Base-by-base conservation (phyloP, 345 rosid genomes). In the Bruguiera sexangula region DNA sequence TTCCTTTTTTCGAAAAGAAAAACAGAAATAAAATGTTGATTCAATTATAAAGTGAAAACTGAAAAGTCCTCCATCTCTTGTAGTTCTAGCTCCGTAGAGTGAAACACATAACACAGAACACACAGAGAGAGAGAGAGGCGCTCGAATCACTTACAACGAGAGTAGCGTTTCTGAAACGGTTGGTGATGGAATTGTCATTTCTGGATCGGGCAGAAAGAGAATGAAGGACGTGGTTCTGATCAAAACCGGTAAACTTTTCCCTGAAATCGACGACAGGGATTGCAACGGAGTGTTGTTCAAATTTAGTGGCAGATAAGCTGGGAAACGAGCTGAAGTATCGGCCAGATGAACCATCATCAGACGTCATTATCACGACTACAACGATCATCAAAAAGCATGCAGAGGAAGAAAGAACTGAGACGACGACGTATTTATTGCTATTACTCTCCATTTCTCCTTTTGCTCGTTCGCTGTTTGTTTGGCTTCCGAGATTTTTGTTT, bases 221-320 rank as follows among this genome's bases (percentile, higher is more conserved):
- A 71, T 50, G 64, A 39, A 79, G 72, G 8, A 60, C 80, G 18
- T n/a, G 80, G 80, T 74, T 63, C 53, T 75, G 81, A 67, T 67
- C 83, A 1, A 72, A 29, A 62, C 53, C 3, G 70, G 74, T 62
- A 24, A 69, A 65, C 39, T 65, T 66, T 52, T 82, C 74, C 9
- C 68, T 86, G 21, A 83, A 69, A 66, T 84, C 73, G 15, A 11
- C 63, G 11, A 71, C 72, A 2, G 85, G 73, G 8, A 59, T 53
- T 1, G 83, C 62, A 59, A 46, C 8, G 11, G 69, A 29, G 50
- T 11, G 50, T 13, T 59, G 64, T 20, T 76, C 69, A 19, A 72
- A 76, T 29, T 67, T 77, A 22, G 69, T 58, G 54, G 74, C 32
- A 32, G 81, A 60, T 32, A 70, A 70, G 66, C 73, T 74, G 60